Conservation (phyloP, 257 asterid species). For the Capsicum baccatum region DNA sequence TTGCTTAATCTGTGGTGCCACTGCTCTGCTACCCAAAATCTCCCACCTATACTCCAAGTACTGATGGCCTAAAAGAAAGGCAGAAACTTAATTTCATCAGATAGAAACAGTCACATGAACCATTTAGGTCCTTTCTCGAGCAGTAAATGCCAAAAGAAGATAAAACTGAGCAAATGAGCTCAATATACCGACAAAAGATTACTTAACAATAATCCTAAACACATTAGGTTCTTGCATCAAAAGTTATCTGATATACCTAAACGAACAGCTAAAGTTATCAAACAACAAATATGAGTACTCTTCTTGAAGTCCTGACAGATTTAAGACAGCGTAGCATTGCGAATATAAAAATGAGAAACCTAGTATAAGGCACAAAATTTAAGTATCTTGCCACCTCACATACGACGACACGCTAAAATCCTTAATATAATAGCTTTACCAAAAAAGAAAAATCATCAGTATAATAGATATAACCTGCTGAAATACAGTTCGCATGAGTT, state of each 20-base stretch:
- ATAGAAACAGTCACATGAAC: not conserved
- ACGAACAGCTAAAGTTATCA: not conserved
- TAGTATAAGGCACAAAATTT: not conserved
- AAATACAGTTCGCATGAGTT: not conserved
- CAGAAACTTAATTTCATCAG: not conserved
- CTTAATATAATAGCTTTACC: not conserved
- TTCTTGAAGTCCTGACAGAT: not conserved
- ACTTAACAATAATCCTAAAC: not conserved
- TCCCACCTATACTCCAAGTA: not conserved
- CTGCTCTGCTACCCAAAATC: not conserved
- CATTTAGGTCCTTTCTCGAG: not conserved
- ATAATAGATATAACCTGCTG: not conserved
- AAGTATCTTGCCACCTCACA: not conserved
- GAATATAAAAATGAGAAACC: not conserved
- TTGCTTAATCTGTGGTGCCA: not conserved
- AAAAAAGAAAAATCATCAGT: not conserved
- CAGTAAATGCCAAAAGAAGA: not conserved
- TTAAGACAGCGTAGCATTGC: not conserved
- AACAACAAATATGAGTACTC: not conserved
- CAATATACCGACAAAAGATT: not conserved
- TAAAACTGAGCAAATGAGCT: not conserved
- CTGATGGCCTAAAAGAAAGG: not conserved
- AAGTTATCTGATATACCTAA: slow-evolving; percentile 2
- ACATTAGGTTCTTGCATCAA: not conserved
- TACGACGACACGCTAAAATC: not conserved